These are phyloP conservation scores for Caryocar brasiliense DNA, from an alignment of 441 rosid genomes.

Conservation along the genomic window DNA sequence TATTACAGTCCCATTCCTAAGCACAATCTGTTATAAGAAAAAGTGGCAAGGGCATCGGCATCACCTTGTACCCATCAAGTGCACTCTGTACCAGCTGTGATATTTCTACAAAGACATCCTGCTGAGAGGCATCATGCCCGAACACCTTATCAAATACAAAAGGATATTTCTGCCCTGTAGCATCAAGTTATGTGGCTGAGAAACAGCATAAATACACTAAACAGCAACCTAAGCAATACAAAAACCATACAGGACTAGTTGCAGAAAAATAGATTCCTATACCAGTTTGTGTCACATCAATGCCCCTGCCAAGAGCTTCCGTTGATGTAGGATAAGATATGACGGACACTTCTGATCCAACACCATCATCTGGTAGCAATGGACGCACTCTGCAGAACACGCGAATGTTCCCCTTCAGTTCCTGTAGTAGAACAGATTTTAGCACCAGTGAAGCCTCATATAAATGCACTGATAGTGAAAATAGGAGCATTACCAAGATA, in stretches of 20 bases:
- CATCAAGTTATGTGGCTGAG: too few species aligned
- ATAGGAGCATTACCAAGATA: constrained; percentile 47
- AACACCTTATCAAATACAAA: constrained; percentile 94
- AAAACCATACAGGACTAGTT: neutral
- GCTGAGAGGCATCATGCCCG: constrained; percentile 71
- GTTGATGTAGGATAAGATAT: constrained; percentile 63
- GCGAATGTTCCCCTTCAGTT: constrained; percentile 91
- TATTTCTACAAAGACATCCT: constrained; percentile 86
- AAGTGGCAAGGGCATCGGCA: neutral
- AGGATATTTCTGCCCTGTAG: constrained; percentile 63
- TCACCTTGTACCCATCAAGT: constrained; percentile 91
- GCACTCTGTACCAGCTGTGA: constrained; percentile 94
- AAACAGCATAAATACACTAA: too few species aligned
- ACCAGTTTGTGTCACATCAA: constrained; percentile 82
- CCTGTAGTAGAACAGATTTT: constrained; percentile 33
- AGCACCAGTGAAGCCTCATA: too few species aligned
- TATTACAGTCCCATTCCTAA: neutral
- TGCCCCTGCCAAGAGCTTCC: constrained; percentile 73
- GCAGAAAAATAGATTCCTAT: constrained; percentile 5
- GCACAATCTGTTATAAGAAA: neutral
- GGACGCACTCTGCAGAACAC: constrained; percentile 97
- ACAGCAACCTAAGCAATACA: neutral
- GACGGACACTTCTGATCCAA: constrained; percentile 41
- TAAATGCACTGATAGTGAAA: too few species aligned
- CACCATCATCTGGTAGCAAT: constrained; percentile 67